Percentiles rank a stretch among this genome's conserved stretches.
phyloP scores from a whole-genome alignment of 1,139 yeast genomes.

The Candida sojae region DNA sequence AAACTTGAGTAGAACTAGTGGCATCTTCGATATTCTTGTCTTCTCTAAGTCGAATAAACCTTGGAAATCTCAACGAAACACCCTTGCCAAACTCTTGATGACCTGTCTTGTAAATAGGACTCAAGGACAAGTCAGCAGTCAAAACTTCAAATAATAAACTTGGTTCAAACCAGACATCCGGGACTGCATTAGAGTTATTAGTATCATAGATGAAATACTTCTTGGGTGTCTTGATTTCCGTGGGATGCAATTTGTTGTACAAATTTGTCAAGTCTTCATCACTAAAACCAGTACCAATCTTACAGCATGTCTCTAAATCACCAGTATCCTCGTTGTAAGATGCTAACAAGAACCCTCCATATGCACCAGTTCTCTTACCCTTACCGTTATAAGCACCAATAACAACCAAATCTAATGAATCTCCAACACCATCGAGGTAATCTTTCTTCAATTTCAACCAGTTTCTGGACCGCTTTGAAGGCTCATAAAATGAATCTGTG shows the following conservation, averaged over 20 bases:
- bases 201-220: conserved; percentile 70
- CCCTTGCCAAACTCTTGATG: conserved; percentile 79
- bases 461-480: conserved; percentile 90
- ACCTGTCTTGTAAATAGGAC: conserved; percentile 93
- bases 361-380: conserved; percentile 92
- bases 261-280: conserved; percentile 74
- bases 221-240: conserved; percentile 69
- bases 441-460: conserved; percentile 97
- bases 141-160: conserved; percentile 83
- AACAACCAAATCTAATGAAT: conserved; percentile 89
- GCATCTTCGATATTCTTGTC: conserved; percentile 91
- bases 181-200: conserved; percentile 61
- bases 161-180: conserved; percentile 98
- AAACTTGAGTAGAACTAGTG: conserved; percentile 85
- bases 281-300: conserved; percentile 95
- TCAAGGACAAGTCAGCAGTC: conserved; percentile 90
- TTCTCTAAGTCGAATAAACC: conserved; percentile 82
- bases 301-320: conserved; percentile 92
- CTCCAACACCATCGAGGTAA: conserved; percentile 92
- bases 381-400: conserved; percentile 92
- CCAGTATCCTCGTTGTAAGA: conserved; percentile 88
- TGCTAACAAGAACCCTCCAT: conserved; percentile 92
- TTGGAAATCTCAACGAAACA: conserved; percentile 85
- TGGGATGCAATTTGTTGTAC: conserved; percentile 62
- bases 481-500: conserved; percentile 81